These are phyloP conservation scores for Moesziomyces sp. DNA, from an alignment of 1,284 basidiomycete species.

Conservation along the genomic window DNA sequence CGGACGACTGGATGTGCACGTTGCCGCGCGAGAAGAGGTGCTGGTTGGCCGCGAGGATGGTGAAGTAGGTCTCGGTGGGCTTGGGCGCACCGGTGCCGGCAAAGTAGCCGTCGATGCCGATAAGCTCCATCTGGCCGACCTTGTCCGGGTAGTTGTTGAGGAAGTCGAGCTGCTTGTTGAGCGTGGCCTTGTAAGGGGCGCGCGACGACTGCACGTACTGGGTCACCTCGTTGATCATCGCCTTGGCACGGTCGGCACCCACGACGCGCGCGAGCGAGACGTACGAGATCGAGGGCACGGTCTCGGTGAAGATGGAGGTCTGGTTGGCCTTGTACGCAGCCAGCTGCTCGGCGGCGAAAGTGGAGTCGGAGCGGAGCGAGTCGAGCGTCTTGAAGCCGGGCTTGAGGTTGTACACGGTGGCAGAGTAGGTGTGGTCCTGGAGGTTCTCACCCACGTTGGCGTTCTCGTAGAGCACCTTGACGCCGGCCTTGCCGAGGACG, in stretches of 20 bases:
- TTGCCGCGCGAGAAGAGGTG: slow-evolving; percentile 73
- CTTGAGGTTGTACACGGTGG: slow-evolving; percentile 59
- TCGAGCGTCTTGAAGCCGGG: slow-evolving; percentile 53
- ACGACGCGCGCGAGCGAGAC: slow-evolving; percentile 56
- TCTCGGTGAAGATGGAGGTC: slow-evolving; percentile 55
- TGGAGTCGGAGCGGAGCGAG: slow-evolving; percentile 54
- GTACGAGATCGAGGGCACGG: slow-evolving; percentile 62
- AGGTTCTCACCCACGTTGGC: slow-evolving; percentile 70
- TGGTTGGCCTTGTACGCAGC: slow-evolving; percentile 52
- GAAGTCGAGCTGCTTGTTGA: slow-evolving; percentile 62
- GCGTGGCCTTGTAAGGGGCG: slow-evolving; percentile 52
- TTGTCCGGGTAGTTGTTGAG: slow-evolving; percentile 45
- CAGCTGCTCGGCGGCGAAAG: slow-evolving; percentile 54
- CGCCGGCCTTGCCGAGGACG: slow-evolving; percentile 68
- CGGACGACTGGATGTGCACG: slow-evolving; percentile 72
- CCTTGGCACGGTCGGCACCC: slow-evolving; percentile 38
- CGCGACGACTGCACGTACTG: slow-evolving; percentile 41
- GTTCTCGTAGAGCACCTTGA: slow-evolving; percentile 54
- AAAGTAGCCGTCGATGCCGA: slow-evolving; percentile 63
- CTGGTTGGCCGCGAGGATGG: slow-evolving; percentile 71
- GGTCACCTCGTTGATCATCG: slow-evolving; percentile 42
- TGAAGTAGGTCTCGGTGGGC: slow-evolving; percentile 56
- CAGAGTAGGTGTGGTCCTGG: slow-evolving; percentile 69
- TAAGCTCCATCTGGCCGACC: slow-evolving; percentile 62
- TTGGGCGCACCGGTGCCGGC: slow-evolving; percentile 54